Conservation (phyloP, 768 basidiomycete genomes). For the Serpula lacrymans region DNA sequence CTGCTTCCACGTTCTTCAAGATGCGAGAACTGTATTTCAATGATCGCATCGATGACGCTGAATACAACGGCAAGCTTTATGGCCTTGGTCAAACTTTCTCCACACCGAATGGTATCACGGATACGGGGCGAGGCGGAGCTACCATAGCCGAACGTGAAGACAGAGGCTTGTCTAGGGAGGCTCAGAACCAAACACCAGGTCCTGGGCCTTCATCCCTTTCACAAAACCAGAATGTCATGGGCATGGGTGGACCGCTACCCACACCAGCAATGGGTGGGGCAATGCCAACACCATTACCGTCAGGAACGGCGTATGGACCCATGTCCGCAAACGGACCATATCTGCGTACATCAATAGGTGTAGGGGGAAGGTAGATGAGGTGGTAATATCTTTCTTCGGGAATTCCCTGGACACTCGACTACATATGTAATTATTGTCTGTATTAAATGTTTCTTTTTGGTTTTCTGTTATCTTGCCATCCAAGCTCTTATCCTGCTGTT, state of each 20-base stretch:
- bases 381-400: constrained; percentile 22
- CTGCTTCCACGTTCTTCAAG: constrained; percentile 93
- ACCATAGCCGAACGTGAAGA: constrained; percentile 85
- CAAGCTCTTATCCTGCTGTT: no score
- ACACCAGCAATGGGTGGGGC: constrained; percentile 34
- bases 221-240: constrained; percentile 45
- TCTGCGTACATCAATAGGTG: constrained; percentile 57
- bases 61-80: constrained; percentile 81
- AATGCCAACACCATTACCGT: constrained; percentile 41
- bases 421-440: constrained; percentile 32
- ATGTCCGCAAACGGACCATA: constrained; percentile 61
- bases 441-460: constrained; percentile 14
- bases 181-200: constrained; percentile 58
- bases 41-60: constrained; percentile 78
- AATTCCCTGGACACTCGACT: constrained; percentile 17
- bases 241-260: constrained; percentile 41
- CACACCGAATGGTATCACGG: constrained; percentile 60
- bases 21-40: constrained; percentile 91
- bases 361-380: constrained; percentile 44
- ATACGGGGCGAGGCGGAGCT: constrained; percentile 64
- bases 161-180: constrained; percentile 44
- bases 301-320: constrained; percentile 55
- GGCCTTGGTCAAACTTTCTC: constrained; percentile 81
- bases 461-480: no score
- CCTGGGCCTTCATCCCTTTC: constrained; percentile 30